Evolutionary conservation across 345 rosid species (phyloP).

Genomic region (Hypericum androsaemum): DNA sequence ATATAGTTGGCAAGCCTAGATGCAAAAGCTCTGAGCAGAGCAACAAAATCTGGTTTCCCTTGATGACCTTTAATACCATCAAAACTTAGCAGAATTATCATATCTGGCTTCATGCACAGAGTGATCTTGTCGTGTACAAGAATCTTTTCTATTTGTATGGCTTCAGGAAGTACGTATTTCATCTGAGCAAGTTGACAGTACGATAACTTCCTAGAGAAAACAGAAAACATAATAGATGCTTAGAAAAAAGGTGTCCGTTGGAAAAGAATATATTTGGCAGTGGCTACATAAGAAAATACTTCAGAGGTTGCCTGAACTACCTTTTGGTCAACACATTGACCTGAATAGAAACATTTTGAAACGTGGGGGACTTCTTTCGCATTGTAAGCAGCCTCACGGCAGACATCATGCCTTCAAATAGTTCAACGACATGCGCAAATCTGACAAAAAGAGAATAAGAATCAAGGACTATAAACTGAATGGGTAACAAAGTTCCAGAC

Average conservation of each 20-base stretch:
- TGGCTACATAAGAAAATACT: too few relatives aligned
- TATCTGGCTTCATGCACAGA: constrained; percentile 33
- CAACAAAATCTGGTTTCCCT: constrained; percentile 28
- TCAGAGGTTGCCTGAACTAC: constrained; percentile 10
- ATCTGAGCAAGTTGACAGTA: constrained; percentile 35
- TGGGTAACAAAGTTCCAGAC: not conserved
- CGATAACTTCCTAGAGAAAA: constrained; percentile 26
- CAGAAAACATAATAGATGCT: not conserved
- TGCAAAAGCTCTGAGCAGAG: constrained; percentile 26
- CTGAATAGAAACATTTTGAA: constrained; percentile 33
- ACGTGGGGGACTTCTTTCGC: constrained; percentile 28
- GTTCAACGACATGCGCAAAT: constrained; percentile 20
- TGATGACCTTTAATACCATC: constrained; percentile 25
- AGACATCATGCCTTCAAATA: constrained; percentile 32
- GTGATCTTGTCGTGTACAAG: constrained; percentile 37
- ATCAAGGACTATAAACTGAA: not conserved
- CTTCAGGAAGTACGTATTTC: constrained; percentile 40
- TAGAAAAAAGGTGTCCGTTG: not conserved
- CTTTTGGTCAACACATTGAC: constrained; percentile 35
- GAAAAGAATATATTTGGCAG: too few relatives aligned
- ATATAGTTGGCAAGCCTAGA: constrained; percentile 29
- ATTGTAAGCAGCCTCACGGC: constrained; percentile 38
- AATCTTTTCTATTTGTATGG: constrained; percentile 29
- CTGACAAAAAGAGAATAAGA: constrained; percentile 11
- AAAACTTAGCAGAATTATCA: constrained; percentile 28